Evolutionary conservation across 1,284 basidiomycete genomes (phyloP), one percentile per base, ranked within the genome.

Genomic region (Leucoagaricus sp.): DNA sequence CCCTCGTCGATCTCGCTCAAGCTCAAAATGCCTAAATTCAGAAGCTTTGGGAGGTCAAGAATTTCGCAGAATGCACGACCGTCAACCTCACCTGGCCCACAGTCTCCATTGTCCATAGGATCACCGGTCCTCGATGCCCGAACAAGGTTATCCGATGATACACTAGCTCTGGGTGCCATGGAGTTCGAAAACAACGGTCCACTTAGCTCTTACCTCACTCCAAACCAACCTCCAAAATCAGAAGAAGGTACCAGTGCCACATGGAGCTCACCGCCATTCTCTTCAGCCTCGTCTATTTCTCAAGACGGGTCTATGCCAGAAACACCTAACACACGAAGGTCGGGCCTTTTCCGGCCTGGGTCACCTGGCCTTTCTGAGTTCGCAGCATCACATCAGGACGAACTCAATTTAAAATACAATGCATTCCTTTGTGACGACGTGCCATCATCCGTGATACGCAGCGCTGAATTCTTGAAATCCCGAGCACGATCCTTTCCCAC

Each of bases 11-110:
- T 49, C 26, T 45, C 49, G 2, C 48, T 51, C 23, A 50, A 38
- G 23, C 49, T 50, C 25, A 57, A 51, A 31, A 50, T 50, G 9
- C 55, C 55, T 38, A 50, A 36, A 25, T 38, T 50, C n/a, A 57
- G 21, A 45, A 42, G 48, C 21, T 21, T 51, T 19, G 33, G 42
- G 15, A 28, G 41, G 25, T 3, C 48, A 9, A 50, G 15, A 12
- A 46, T 13, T 29, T 13, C 40, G 2, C 12, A 19, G 2, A 3
- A 5, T 29, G 15, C 10, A 3, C 23, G 12, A 19, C 29, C 31
- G 9, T 8, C 13, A 12, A 26, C 36, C 1, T 23, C 36, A 6
- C 25, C 46, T n/a, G 23, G 12, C 17, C 36, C 33, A 25, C 51
- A 17, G 36, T n/a, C 40, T 12, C 29, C 52, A 17, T 26, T 26